These are phyloP conservation scores for Aspergillus transmontanensis DNA, from an alignment of 2,329 filamentous ascomycete genomes.

Conservation along the genomic window DNA sequence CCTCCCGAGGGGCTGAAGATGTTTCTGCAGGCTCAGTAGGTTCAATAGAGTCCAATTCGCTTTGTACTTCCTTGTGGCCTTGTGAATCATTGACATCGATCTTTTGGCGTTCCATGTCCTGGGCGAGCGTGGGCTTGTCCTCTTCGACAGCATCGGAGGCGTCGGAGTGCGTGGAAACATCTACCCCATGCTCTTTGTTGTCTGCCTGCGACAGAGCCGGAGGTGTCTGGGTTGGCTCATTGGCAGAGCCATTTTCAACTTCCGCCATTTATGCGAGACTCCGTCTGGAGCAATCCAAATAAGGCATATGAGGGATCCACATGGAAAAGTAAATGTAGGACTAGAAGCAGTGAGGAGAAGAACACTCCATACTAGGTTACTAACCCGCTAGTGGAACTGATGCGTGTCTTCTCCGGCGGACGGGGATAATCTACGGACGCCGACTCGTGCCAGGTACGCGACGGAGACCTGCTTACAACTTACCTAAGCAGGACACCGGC, in stretches of 20 bases:
- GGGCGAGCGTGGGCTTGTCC: constrained; percentile 35
- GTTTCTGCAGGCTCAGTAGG: constrained; percentile 24
- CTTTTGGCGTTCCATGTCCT: constrained; percentile 32
- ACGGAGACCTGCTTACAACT: constrained; percentile 14
- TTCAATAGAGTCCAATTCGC: constrained; percentile 19
- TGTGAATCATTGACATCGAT: constrained; percentile 26
- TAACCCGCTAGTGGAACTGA: constrained; percentile 17
- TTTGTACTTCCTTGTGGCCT: constrained; percentile 10
- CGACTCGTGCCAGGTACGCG: constrained; percentile 21
- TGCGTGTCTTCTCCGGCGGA: constrained; percentile 36
- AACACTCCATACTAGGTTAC: constrained; percentile 4
- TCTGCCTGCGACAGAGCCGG: constrained; percentile 30
- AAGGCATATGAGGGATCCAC: constrained; percentile 28
- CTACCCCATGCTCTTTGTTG: constrained; percentile 31
- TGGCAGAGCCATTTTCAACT: constrained; percentile 37
- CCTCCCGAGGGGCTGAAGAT: constrained; percentile 29
- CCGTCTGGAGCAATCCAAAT: constrained; percentile 33
- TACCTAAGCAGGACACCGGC: constrained; percentile 23
- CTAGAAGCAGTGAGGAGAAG: constrained; percentile 19
- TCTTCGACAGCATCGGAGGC: constrained; percentile 28
- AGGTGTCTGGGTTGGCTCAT: constrained; percentile 33
- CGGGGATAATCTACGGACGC: constrained; percentile 25
- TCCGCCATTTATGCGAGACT: constrained; percentile 47
- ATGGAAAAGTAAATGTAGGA: constrained; percentile 30
- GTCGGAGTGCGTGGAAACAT: constrained; percentile 29